phyloP scores from a whole-genome alignment of 257 asterid genomes.

The Lycium barbarum region DNA sequence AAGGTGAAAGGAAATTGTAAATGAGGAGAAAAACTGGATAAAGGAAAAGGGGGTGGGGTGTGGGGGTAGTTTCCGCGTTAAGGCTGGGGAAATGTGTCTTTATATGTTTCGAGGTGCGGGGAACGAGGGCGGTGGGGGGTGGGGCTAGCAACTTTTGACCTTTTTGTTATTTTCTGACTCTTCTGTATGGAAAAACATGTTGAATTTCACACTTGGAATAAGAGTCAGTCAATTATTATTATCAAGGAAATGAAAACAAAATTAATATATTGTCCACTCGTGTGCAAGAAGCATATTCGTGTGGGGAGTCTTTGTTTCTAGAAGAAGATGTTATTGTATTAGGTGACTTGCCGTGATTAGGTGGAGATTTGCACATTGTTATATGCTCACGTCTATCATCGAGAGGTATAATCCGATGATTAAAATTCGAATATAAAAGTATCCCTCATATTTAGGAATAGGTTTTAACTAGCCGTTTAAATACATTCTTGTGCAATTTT shows the following conservation, averaged over 20 bases:
- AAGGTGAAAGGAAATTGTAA: conserved; percentile 33
- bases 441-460: too few relatives aligned
- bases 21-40: not conserved
- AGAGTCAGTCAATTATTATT: not conserved
- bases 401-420: not conserved
- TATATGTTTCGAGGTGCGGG: not conserved
- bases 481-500: too few relatives aligned
- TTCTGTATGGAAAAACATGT: not conserved
- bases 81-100: not conserved
- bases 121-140: not conserved
- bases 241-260: not conserved
- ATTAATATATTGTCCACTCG: not conserved
- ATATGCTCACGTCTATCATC: not conserved
- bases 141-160: not conserved
- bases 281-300: not conserved
- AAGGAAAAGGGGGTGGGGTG: not conserved
- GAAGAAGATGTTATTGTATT: not conserved
- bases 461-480: too few relatives aligned
- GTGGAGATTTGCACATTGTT: not conserved
- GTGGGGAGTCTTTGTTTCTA: not conserved
- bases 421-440: too few relatives aligned
- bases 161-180: not conserved
- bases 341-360: conserved; percentile 24
- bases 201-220: not conserved
- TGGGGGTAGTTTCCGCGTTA: not conserved